Evolutionary conservation across 2,329 filamentous ascomycete species (phyloP).

Genomic region (Bipolaris cookei): DNA sequence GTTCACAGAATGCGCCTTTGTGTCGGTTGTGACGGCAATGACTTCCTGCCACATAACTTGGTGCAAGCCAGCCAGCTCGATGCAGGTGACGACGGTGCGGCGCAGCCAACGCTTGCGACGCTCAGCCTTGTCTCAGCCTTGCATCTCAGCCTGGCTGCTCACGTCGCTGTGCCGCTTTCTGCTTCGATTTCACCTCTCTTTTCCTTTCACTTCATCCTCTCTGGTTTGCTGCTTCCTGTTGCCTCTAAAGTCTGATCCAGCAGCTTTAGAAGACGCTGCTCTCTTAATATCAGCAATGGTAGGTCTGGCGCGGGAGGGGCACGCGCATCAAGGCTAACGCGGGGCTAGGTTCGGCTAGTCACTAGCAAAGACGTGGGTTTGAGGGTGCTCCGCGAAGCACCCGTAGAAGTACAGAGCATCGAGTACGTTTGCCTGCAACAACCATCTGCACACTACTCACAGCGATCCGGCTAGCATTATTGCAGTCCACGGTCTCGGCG

Average conservation of each 20-base stretch:
- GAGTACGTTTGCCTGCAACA: slow-evolving; percentile 21
- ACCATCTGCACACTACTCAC: slow-evolving; percentile 12
- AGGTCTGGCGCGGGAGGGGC: neutral
- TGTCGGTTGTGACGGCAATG: too few species aligned
- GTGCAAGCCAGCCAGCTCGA: too few species aligned
- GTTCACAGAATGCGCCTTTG: too few species aligned
- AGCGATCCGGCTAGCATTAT: slow-evolving; percentile 27
- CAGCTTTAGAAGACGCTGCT: neutral
- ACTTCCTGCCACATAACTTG: too few species aligned
- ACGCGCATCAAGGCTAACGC: slow-evolving; percentile 11
- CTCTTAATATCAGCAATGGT: neutral
- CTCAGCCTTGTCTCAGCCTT: too few species aligned
- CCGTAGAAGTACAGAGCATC: slow-evolving; percentile 7
- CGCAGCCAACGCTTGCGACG: too few species aligned
- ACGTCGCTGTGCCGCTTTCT: neutral
- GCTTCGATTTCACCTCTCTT: neutral
- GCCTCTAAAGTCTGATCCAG: neutral
- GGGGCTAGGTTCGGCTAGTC: slow-evolving; percentile 22
- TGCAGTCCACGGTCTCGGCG: too few species aligned
- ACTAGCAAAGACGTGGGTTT: slow-evolving; percentile 32
- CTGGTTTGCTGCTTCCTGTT: too few species aligned
- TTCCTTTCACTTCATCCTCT: neutral
- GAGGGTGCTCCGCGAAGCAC: slow-evolving; percentile 29
- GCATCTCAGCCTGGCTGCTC: too few species aligned
- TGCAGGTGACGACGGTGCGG: too few species aligned